Percentiles rank a stretch among this genome's conserved stretches.
Evolutionary conservation across 257 asterid species (phyloP).

Genomic region (Nicotiana tomentosiformis): DNA sequence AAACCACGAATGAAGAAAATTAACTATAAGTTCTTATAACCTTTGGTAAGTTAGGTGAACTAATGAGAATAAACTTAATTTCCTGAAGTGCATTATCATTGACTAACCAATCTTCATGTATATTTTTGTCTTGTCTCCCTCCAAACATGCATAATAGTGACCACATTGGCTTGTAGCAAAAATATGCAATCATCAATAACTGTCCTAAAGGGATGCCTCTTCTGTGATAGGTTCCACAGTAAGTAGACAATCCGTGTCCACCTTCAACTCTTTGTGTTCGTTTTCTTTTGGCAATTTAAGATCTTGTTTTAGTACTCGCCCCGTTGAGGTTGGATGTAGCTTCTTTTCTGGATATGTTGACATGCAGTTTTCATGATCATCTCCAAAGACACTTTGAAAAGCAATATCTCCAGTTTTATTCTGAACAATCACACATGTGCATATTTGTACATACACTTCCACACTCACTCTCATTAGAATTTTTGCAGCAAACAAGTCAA

Average conservation of each 20-base stretch:
- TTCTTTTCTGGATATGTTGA: neutral
- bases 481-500: neutral
- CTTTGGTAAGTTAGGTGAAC: neutral
- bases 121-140: neutral
- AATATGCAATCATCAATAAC: neutral
- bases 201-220: neutral
- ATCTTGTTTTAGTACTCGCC: neutral
- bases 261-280: neutral
- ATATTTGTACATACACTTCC: neutral
- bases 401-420: neutral
- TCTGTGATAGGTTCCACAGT: neutral
- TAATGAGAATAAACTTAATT: neutral
- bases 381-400: neutral
- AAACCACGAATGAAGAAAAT: neutral
- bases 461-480: neutral
- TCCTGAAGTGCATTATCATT: neutral
- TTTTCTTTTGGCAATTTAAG: neutral
- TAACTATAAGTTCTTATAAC: neutral
- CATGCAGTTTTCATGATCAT: neutral
- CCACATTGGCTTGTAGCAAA: neutral
- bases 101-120: neutral
- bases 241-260: neutral
- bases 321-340: neutral
- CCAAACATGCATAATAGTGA: neutral
- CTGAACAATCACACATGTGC: neutral